Conservation (phyloP, 2,329 filamentous ascomycete species). For the Colletotrichum theobromicola region DNA sequence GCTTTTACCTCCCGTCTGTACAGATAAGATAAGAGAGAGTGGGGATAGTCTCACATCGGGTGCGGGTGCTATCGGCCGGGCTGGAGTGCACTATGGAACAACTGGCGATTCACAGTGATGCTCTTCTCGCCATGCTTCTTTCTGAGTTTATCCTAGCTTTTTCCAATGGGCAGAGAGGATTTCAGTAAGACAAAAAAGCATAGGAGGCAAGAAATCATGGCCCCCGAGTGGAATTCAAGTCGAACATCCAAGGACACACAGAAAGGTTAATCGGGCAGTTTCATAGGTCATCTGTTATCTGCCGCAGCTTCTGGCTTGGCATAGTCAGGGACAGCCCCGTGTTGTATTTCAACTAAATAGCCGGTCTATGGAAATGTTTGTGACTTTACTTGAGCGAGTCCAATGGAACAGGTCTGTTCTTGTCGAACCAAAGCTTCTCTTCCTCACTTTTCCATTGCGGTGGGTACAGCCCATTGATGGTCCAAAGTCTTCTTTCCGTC, state of each 20-base stretch:
- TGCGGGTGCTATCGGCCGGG: no score
- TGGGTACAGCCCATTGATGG: slow-evolving; percentile 43
- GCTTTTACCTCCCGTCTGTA: background rate
- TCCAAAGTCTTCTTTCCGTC: slow-evolving; percentile 48
- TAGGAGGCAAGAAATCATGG: no score
- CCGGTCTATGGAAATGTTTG: background rate
- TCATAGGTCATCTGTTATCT: background rate
- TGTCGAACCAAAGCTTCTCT: slow-evolving; percentile 34
- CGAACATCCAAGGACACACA: no score
- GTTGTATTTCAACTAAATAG: background rate
- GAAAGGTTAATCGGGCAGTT: background rate
- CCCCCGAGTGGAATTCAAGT: no score
- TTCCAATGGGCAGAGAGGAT: no score
- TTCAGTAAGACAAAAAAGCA: no score
- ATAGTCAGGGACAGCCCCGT: background rate
- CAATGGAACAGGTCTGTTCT: background rate
- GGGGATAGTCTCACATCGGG: no score
- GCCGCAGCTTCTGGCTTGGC: background rate
- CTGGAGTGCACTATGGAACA: no score
- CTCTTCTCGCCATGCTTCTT: no score
- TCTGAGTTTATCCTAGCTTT: no score
- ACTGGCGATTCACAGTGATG: no score
- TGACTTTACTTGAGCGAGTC: background rate
- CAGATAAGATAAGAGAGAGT: background rate
- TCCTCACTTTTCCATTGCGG: slow-evolving; percentile 38